Percentiles rank a stretch among this genome's conserved stretches.
Conservation (phyloP, 495 filamentous ascomycete genomes). For the Aspergillus diversus region DNA sequence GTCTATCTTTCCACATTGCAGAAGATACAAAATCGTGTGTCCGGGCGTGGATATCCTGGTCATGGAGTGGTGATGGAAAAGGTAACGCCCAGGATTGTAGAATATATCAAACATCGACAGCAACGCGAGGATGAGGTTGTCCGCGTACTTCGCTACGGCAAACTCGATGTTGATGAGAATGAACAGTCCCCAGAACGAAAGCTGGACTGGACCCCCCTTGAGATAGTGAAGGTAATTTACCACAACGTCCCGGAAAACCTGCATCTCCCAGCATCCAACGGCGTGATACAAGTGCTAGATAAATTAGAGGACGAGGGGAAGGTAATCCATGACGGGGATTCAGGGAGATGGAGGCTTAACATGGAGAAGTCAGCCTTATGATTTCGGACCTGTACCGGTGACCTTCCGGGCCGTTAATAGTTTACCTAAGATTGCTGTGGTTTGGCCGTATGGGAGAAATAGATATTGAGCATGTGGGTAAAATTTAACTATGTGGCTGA, state of each 20-base stretch:
- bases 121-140: constrained; percentile 82
- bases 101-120: constrained; percentile 83
- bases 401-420: not conserved
- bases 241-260: constrained; percentile 74
- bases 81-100: constrained; percentile 63
- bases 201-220: constrained; percentile 66
- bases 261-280: constrained; percentile 70
- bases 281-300: constrained; percentile 66
- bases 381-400: not conserved
- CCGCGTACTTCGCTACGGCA: constrained; percentile 57
- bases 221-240: constrained; percentile 87
- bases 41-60: constrained; percentile 81
- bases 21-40: constrained; percentile 66
- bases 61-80: constrained; percentile 79
- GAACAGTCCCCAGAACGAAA: constrained; percentile 39
- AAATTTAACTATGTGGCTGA: too few species aligned
- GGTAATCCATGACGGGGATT: constrained; percentile 49
- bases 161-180: constrained; percentile 36
- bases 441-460: too few species aligned
- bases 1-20: constrained; percentile 74
- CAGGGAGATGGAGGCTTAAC: constrained; percentile 58
- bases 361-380: constrained; percentile 38
- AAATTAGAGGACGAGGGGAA: constrained; percentile 72
- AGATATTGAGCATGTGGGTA: too few species aligned
- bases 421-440: too few species aligned